A percentile compares a stretch with the other conserved stretches of the same genome.
Conservation (phyloP, 2,329 filamentous ascomycete species). For the Colletotrichum tanaceti region DNA sequence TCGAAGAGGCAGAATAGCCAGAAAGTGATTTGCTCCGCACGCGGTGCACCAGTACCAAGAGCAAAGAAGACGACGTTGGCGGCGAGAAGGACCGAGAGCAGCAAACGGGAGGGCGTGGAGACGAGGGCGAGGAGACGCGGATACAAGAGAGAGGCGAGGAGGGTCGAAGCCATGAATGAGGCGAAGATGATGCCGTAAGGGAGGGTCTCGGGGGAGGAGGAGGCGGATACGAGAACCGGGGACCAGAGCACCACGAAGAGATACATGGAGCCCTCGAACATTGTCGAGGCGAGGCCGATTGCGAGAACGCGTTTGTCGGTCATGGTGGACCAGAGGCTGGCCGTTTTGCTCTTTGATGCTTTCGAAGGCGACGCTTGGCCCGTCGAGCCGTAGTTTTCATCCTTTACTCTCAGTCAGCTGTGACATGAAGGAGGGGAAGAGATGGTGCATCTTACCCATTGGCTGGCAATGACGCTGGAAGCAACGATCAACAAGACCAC, state of each 20-base stretch:
- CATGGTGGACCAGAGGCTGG: slow-evolving; percentile 43
- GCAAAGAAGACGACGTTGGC: slow-evolving; percentile 53
- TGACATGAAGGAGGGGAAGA: background rate
- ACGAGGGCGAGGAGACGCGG: slow-evolving; percentile 34
- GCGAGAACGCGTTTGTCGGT: slow-evolving; percentile 61
- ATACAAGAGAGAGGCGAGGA: slow-evolving; percentile 68
- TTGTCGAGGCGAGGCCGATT: slow-evolving; percentile 62
- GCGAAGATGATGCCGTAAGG: slow-evolving; percentile 67
- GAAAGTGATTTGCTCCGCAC: slow-evolving; percentile 57
- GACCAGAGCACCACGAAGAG: slow-evolving; percentile 71
- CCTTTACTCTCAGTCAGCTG: slow-evolving; percentile 46
- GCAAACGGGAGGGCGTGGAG: slow-evolving; percentile 43
- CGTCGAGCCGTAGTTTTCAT: slow-evolving; percentile 61
- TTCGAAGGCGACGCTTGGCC: slow-evolving; percentile 34
- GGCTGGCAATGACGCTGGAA: slow-evolving; percentile 56
- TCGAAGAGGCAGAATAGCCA: slow-evolving; percentile 69
- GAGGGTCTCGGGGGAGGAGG: slow-evolving; percentile 43
- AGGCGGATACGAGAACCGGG: slow-evolving; percentile 58
- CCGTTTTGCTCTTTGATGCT: slow-evolving; percentile 30
- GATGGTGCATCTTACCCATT: slow-evolving; percentile 55
- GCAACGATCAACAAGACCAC: slow-evolving; percentile 55
- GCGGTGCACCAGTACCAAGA: slow-evolving; percentile 45
- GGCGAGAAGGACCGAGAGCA: slow-evolving; percentile 53
- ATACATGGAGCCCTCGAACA: slow-evolving; percentile 70
- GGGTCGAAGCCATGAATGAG: slow-evolving; percentile 69